A percentile compares a stretch with the other conserved stretches of the same genome.
Evolutionary conservation across 768 basidiomycete species (phyloP).

Genomic region (Russula sp.): DNA sequence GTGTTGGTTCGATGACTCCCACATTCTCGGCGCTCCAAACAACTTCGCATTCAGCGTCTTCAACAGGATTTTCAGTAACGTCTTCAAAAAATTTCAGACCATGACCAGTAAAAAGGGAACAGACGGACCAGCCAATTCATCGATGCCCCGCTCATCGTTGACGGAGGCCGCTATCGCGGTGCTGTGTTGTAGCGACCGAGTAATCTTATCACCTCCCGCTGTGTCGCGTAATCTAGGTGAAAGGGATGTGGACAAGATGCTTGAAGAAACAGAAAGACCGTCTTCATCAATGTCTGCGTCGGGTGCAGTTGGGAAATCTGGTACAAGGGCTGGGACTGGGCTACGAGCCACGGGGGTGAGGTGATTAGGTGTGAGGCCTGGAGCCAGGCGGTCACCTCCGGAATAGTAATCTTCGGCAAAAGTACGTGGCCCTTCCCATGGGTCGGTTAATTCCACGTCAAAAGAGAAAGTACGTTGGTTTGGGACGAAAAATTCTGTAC

Average conservation of each 20-base stretch:
- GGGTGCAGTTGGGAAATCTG: background rate
- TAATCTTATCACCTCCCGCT: background rate
- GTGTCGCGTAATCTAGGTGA: constrained; percentile 3
- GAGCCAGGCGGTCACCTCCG: constrained; percentile 35
- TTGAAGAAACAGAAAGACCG: constrained; percentile 1
- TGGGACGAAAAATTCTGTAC: constrained; percentile 2
- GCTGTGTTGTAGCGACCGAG: background rate
- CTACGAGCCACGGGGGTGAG: constrained; percentile 17
- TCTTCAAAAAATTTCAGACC: constrained; percentile 7
- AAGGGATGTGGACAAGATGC: background rate
- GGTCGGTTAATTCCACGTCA: constrained; percentile 33
- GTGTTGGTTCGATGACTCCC: background rate
- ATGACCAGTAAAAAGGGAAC: background rate
- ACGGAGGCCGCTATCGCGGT: background rate
- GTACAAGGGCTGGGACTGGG: background rate
- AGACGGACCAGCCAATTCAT: constrained; percentile 3
- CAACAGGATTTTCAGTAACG: background rate
- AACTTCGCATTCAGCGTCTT: background rate
- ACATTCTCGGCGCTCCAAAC: background rate
- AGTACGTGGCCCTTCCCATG: constrained; percentile 37
- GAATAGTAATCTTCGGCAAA: constrained; percentile 42
- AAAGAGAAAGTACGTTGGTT: background rate
- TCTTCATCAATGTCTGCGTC: background rate
- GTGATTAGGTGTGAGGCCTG: constrained; percentile 21
- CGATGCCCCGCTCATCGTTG: background rate